Evolutionary conservation across 225 moss, liverwort and hornwort genomes (phyloP).

Genomic region (Antitrichia curtipendula): DNA sequence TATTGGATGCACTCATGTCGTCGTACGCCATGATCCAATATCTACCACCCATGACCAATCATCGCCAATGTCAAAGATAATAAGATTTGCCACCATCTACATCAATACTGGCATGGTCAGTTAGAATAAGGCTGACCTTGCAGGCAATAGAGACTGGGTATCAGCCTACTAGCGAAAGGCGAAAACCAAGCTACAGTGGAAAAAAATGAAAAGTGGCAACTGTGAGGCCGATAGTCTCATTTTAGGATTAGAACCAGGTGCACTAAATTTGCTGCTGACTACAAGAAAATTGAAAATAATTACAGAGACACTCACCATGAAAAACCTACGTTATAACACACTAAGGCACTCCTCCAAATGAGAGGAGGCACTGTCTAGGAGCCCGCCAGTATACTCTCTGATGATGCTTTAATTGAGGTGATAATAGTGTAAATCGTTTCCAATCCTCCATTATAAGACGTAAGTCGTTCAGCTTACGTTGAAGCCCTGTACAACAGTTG

Average conservation of each 20-base stretch:
- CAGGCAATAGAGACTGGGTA: background rate
- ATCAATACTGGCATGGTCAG: background rate
- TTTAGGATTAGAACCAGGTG: background rate
- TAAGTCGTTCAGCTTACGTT: constrained; percentile 71
- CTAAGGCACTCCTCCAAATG: constrained; percentile 27
- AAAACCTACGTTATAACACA: background rate
- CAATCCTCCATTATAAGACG: constrained; percentile 74
- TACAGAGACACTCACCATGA: constrained; percentile 1
- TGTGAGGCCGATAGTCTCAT: background rate
- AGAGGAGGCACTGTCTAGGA: constrained; percentile 79
- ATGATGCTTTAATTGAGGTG: constrained; percentile 51
- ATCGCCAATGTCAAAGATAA: background rate
- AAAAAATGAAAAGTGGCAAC: background rate
- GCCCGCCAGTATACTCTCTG: constrained; percentile 84
- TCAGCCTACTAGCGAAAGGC: background rate
- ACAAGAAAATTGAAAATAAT: background rate
- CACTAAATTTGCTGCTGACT: background rate
- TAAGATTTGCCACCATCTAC: background rate
- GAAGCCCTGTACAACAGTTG: constrained; percentile 91
- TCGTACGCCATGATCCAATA: background rate
- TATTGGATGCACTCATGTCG: background rate
- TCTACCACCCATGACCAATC: constrained; percentile 3
- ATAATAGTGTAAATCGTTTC: constrained; percentile 59
- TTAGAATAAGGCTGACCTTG: background rate
- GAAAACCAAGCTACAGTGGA: background rate